A percentile compares a stretch with the other conserved stretches of the same genome.
phyloP scores from a whole-genome alignment of 208 protist species.

The Acanthamoeba lenticulata region DNA sequence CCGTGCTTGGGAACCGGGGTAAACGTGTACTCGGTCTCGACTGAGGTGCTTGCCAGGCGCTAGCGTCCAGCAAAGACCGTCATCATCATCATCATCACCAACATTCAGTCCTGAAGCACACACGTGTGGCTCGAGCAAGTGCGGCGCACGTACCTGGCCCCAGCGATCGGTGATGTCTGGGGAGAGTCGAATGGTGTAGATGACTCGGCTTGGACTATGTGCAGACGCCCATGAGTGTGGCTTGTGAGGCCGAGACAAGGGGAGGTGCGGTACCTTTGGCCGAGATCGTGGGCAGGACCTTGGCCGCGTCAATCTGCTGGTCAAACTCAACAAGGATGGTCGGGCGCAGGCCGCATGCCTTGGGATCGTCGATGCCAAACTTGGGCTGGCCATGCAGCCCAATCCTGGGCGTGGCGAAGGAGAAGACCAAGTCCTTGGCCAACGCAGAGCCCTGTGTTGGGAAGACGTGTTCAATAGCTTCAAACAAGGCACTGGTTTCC shows the following conservation, averaged over 20 bases:
- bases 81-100: not conserved
- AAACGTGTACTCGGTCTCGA: not conserved
- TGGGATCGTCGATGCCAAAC: not conserved
- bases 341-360: not conserved
- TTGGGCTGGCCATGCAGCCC: not conserved
- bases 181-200: not conserved
- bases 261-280: not conserved
- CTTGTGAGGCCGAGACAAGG: not conserved
- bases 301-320: not conserved
- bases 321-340: not conserved
- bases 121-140: not conserved
- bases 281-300: not conserved
- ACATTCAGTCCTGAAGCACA: not conserved
- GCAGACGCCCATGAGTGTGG: too few relatives aligned
- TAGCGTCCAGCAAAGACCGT: not conserved
- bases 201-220: too few relatives aligned
- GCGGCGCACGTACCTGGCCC: not conserved
- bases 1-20: not conserved
- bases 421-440: constrained; percentile 26
- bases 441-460: not conserved
- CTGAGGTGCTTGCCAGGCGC: not conserved
- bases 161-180: not conserved
- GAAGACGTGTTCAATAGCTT: not conserved
- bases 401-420: not conserved
- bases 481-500: not conserved